Percentiles rank a stretch among this genome's conserved stretches.
phyloP scores from a whole-genome alignment of 345 rosid species.

The Bretschneidera sinensis region DNA sequence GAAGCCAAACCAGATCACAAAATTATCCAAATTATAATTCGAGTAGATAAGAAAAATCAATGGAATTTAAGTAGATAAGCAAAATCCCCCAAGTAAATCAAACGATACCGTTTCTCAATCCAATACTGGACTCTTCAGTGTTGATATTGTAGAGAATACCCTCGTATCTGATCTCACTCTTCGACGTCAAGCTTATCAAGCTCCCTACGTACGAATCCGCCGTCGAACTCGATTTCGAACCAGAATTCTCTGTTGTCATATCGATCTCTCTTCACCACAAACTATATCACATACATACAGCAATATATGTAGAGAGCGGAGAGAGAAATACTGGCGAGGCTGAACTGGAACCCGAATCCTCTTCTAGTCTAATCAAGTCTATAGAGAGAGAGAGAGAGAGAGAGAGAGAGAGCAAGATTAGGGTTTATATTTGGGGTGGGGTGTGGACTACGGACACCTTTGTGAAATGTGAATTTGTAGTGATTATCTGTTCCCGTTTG shows the following conservation, averaged over 20 bases:
- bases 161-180: constrained; percentile 96
- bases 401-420: constrained; percentile 19
- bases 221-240: constrained; percentile 57
- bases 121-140: constrained; percentile 96
- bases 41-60: too few relatives aligned
- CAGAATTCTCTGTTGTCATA: constrained; percentile 62
- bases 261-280: constrained; percentile 21
- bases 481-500: constrained; percentile 21
- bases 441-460: too few relatives aligned
- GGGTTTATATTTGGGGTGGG: constrained; percentile 35
- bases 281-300: background rate
- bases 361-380: constrained; percentile 15
- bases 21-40: too few relatives aligned
- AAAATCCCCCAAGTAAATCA: too few relatives aligned
- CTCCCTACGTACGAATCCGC: constrained; percentile 96
- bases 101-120: constrained; percentile 71
- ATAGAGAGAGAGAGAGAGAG: too few relatives aligned
- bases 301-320: constrained; percentile 3
- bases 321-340: constrained; percentile 15
- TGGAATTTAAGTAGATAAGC: background rate
- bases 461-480: too few relatives aligned
- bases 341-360: constrained; percentile 13
- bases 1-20: too few relatives aligned
- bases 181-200: constrained; percentile 92
- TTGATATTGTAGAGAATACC: constrained; percentile 88